These are phyloP conservation scores for Chlamydomonas sp. DNA, from an alignment of 139 green algal genomes.

Conservation along the genomic window DNA sequence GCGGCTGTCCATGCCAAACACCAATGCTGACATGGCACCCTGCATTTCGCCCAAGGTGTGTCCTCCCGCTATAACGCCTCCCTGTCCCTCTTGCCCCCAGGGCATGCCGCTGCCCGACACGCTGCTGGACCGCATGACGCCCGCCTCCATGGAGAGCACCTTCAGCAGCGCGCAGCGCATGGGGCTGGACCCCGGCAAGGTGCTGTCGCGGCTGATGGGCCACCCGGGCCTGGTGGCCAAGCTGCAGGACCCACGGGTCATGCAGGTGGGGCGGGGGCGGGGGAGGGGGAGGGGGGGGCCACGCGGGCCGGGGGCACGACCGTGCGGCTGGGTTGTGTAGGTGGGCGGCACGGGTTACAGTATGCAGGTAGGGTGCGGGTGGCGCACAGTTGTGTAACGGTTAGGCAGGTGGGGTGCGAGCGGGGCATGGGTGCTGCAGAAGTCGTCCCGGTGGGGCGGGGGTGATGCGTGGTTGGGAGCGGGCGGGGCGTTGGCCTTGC, in stretches of 20 bases:
- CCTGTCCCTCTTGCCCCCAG: neutral
- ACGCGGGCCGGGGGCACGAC: too few species aligned
- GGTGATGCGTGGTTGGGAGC: too few species aligned
- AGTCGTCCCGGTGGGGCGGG: too few species aligned
- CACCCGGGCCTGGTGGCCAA: slow-evolving; percentile 42
- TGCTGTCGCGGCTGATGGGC: slow-evolving; percentile 44
- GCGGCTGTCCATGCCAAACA: neutral
- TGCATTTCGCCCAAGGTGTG: neutral
- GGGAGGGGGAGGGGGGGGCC: too few species aligned
- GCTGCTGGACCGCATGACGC: slow-evolving; percentile 32
- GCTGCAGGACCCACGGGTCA: slow-evolving; percentile 47
- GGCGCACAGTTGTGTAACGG: too few species aligned
- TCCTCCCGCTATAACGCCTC: neutral
- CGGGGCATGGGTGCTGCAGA: too few species aligned
- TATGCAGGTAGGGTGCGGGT: too few species aligned
- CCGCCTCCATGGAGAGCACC: slow-evolving; percentile 13
- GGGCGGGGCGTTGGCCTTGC: too few species aligned
- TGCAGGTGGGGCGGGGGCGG: neutral
- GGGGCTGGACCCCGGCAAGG: slow-evolving; percentile 30
- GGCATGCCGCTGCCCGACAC: slow-evolving; percentile 26
- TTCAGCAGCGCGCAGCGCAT: slow-evolving; percentile 24
- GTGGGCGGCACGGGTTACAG: too few species aligned
- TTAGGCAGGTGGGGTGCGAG: too few species aligned
- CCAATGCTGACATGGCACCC: neutral
- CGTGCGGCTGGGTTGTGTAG: too few species aligned